Conservation (phyloP, 768 basidiomycete genomes). For the Psilocybe azurescens region DNA sequence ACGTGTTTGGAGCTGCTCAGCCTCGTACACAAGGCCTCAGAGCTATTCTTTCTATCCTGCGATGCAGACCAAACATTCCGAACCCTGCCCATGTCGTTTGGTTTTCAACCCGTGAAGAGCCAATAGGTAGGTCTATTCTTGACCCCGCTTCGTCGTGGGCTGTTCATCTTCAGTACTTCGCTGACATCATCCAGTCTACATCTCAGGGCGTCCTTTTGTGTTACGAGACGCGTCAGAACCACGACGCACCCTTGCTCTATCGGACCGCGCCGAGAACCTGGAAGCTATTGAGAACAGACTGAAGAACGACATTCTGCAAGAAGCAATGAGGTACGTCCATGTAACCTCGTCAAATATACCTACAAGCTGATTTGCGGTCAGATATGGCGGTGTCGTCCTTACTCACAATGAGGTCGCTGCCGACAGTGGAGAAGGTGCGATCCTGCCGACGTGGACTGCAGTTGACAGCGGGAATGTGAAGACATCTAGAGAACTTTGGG, state of each 20-base stretch:
- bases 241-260: constrained; percentile 75
- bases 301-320: constrained; percentile 90
- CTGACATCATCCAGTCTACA: constrained; percentile 60
- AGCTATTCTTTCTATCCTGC: constrained; percentile 86
- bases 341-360: background rate
- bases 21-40: constrained; percentile 91
- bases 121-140: constrained; percentile 65
- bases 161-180: background rate
- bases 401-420: constrained; percentile 87
- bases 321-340: constrained; percentile 65
- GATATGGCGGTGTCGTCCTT: constrained; percentile 88
- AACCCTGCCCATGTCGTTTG: constrained; percentile 84
- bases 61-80: constrained; percentile 67
- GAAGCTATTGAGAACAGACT: constrained; percentile 91
- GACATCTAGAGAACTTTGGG: constrained; percentile 89
- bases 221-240: constrained; percentile 88
- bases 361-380: constrained; percentile 28
- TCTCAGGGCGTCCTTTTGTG: constrained; percentile 92
- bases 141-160: background rate
- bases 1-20: constrained; percentile 95
- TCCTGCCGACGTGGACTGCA: constrained; percentile 93
- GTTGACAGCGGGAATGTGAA: constrained; percentile 85
- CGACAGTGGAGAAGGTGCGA: constrained; percentile 67
- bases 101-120: constrained; percentile 98
- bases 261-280: constrained; percentile 93